Evolutionary conservation across 805 yeast genomes (phyloP).

Genomic region (Cyberlindnera suaveolens): DNA sequence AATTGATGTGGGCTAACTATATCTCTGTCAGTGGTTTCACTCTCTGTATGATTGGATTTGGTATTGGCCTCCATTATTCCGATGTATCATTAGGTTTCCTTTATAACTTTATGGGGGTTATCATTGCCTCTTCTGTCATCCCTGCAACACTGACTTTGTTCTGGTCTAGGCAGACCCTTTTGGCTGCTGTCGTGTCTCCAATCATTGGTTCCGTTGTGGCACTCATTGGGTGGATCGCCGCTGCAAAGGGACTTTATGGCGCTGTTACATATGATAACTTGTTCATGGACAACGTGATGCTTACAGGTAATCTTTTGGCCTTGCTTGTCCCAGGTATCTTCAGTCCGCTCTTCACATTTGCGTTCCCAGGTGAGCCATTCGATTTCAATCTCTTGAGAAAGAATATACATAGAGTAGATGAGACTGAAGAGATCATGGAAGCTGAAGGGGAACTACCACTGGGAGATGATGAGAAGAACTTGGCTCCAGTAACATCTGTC

Average conservation of each 20-base stretch:
- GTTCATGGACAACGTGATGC: slow-evolving; percentile 86
- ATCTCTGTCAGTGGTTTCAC: slow-evolving; percentile 31
- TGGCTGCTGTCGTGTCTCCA: slow-evolving; percentile 74
- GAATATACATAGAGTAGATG: slow-evolving; percentile 59
- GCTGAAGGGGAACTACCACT: slow-evolving; percentile 30
- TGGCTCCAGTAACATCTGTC: slow-evolving; percentile 27
- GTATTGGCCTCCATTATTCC: slow-evolving; percentile 77
- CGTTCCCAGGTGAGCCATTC: slow-evolving; percentile 67
- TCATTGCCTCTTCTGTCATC: slow-evolving; percentile 79
- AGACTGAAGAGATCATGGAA: slow-evolving; percentile 53
- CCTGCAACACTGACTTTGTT: slow-evolving; percentile 65
- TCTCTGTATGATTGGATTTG: slow-evolving; percentile 69
- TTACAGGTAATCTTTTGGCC: slow-evolving; percentile 83
- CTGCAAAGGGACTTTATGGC: slow-evolving; percentile 39
- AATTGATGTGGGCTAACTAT: slow-evolving; percentile 41
- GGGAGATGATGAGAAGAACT: slow-evolving; percentile 14
- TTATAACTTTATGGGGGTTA: slow-evolving; percentile 84
- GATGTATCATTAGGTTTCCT: slow-evolving; percentile 82
- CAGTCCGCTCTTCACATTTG: slow-evolving; percentile 59
- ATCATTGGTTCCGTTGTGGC: slow-evolving; percentile 71
- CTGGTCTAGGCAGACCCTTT: slow-evolving; percentile 56
- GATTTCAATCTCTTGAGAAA: slow-evolving; percentile 60
- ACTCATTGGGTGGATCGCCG: slow-evolving; percentile 59
- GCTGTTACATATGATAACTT: slow-evolving; percentile 45
- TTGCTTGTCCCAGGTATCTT: slow-evolving; percentile 63